Conservation (phyloP, 768 basidiomycete genomes). For the Phlebiopsis gigantea region DNA sequence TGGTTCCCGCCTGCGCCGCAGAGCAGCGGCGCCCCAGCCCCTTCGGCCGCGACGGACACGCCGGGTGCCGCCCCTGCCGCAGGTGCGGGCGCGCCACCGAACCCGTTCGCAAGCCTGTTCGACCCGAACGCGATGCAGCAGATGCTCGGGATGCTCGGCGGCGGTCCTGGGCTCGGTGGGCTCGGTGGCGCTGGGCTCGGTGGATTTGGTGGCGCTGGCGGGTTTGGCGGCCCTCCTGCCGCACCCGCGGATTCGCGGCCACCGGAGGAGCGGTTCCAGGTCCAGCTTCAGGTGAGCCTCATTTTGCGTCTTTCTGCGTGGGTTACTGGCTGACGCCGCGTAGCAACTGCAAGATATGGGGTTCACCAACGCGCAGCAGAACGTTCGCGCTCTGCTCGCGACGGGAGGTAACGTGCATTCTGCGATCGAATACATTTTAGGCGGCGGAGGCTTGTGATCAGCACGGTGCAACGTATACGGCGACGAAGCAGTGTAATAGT, state of each 20-base stretch:
- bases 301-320: not conserved
- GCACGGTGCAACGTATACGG: too few relatives aligned
- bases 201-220: constrained; percentile 24
- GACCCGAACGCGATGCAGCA: constrained; percentile 43
- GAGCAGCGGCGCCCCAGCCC: constrained; percentile 19
- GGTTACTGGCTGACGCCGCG: not conserved
- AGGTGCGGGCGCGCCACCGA: constrained; percentile 19
- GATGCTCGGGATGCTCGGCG: constrained; percentile 30
- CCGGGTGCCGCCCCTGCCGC: constrained; percentile 22
- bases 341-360: constrained; percentile 96
- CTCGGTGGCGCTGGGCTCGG: not conserved
- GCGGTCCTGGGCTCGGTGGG: constrained; percentile 20
- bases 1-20: constrained; percentile 15
- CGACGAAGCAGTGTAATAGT: constrained; percentile 6
- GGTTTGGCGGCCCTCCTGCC: constrained; percentile 27
- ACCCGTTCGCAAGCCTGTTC: constrained; percentile 20
- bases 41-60: constrained; percentile 18
- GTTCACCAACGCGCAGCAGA: constrained; percentile 84
- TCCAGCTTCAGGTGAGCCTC: constrained; percentile 65
- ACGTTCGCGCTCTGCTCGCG: constrained; percentile 83
- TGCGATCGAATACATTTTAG: constrained; percentile 89
- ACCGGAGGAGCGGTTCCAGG: constrained; percentile 90
- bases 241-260: constrained; percentile 64
- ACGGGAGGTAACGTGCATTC: constrained; percentile 91
- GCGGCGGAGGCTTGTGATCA: constrained; percentile 62